Base-by-base conservation (phyloP, 225 moss, liverwort and hornwort species). In the Asterella californica region DNA sequence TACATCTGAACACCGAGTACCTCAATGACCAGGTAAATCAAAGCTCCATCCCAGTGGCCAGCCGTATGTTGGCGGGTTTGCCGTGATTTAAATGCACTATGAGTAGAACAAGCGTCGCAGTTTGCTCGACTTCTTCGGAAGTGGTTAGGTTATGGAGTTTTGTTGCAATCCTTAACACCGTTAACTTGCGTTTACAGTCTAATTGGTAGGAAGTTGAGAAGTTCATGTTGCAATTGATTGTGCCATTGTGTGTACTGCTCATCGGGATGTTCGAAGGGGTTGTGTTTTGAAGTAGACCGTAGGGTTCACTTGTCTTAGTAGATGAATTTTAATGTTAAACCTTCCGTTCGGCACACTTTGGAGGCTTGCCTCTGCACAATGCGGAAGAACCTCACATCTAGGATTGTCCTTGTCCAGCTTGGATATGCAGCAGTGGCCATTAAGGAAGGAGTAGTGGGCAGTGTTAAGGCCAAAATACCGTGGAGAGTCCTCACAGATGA, bases 1-100 rank as follows among this genome's bases (percentile, higher is more conserved):
- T 99, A 11, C 90, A 87, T 62, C 87, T 99, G 1, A 95, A 99
- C 70, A 92, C 92, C 33, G 84, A 85, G 34, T 99, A 94, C 81
- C 89, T 99, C 46, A 95, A 99, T 76, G 93, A 94, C 36, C 97
- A 94, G 96, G 96, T 96, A 79, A 42, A 11, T 10, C 18, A 49
- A 34, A 46, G 25, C 45, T 76, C 8, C 24, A 25, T 38, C 11
- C 25, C 47, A 65, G 25, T 60, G 37, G n/a, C 19, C 75, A 36
- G 32, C 32, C 42, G 49, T 72, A 1, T 4, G 32, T 67, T 67
- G 67, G 10, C 6, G 4, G 18, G 36, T 36, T 67, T 66, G 14
- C 57, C 22, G 27, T 63, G 63, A 66, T 66, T 66, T 67, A 18
- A 15, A 6, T 29, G 29, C 64, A 32, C 2, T 10, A 30, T 30